Evolutionary conservation across 768 basidiomycete species (phyloP), one percentile per base, ranked within the genome.

Genomic region (Clitopilus passeckerianus): DNA sequence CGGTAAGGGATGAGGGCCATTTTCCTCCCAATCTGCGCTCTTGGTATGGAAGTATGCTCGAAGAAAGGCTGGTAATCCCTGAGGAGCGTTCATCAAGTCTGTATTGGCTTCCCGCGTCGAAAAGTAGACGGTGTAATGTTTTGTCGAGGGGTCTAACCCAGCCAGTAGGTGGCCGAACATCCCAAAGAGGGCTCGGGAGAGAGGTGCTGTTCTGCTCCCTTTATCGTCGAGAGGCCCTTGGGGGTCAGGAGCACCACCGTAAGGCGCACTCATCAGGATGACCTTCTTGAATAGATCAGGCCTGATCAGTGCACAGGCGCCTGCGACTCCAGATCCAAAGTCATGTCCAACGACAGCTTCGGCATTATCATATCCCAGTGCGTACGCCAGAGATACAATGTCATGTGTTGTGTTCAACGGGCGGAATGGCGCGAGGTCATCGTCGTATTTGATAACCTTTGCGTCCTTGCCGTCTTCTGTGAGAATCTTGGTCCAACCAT

Each of bases 211-310:
- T 6, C 54, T 15, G 16, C 2, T 3, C 16, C 10, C 30, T 7
- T 37, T 23, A 27, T 24, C 53, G 34, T 61, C 41, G 53, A 46
- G 27, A 5, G 60, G 35, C 16, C 59, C 64, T 23, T 58, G 63
- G 56, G 74, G 71, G n/a, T 61, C 61, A 43, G 80, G 77, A 0
- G 79, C 67, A 0, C 84, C 83, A 1, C 74, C 62, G 65, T 82
- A 87, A 0, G 87, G 84, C 3, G 74, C 75, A 60, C 85, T 86
- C 82, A 86, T 86, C 63, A 86, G 67, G 43, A 86, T 80, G 56
- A 85, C 76, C 8, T 79, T 75, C 50, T 68, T 71, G 69, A 87
- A 85, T 3, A 87, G 59, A 60, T 86, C 82, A 0, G 84, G 85
- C 3, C 80, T 75, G 33, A 81, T 75, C 60, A 83, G 76, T 4